Evolutionary conservation across 306 rosid genomes (phyloP), one percentile per base, ranked within the genome.

Genomic region (Lablab purpureus): DNA sequence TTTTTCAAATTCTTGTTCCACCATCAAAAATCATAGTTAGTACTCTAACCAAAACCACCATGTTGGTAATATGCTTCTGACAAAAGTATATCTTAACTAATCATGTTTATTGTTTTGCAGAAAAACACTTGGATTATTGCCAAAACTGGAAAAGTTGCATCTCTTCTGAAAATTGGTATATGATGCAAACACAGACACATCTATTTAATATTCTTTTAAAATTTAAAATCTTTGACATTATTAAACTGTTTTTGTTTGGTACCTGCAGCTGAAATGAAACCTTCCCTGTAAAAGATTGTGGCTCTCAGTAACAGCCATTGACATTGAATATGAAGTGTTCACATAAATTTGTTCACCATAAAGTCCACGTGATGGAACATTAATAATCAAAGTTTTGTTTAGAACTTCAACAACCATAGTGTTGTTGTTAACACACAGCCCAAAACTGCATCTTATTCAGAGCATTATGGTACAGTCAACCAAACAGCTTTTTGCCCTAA

Each of bases 291-390:
- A 41, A 43, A 41, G 25, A 25, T 12, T 7, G 63, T 21, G 76
- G 64, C 51, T 27, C 64, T 54, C 37, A 1, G 25, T 18, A 6
- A 50, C 28, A 74, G 43, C 64, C 73, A 37, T 76, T 30, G 2
- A 21, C 80, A 74, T 70, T 76, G 66, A 75, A 54, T 19, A 74
- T 60, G 25, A 59, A 69, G 28, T 27, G 40, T 27, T 62, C 45
- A 19, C 28, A 50, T 67, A 67, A 71, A 71, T 63, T 28, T 51
- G 40, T 25, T 21, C 66, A 11, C 59, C 50, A 46, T 43, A 32
- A 64, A 54, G 54, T 72, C 82, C 75, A 77, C 69, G 79, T 83
- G 81, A 63, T 58, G 19, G 8, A 27, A 72, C 40, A 37, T 82
- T 64, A 77, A 76, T 71, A 76, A 50, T 30, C 32, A 30, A 22